Conservation (phyloP, 2,329 filamentous ascomycete species). For the Lojkania enalia region DNA sequence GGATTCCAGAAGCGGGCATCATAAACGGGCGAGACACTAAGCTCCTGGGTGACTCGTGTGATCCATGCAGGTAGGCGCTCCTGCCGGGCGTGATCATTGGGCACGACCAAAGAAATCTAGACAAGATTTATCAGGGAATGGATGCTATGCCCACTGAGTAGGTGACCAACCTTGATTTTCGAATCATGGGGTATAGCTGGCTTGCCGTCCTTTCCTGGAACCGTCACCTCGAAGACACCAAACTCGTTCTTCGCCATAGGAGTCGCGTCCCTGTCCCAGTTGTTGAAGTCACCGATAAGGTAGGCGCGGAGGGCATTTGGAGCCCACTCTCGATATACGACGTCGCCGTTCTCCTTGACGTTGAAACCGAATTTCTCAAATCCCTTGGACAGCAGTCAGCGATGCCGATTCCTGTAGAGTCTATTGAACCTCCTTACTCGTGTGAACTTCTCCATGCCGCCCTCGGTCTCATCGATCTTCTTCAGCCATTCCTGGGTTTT, state of each 20-base stretch:
- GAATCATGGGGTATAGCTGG: conserved; percentile 88
- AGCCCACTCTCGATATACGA: conserved; percentile 94
- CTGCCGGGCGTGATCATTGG: conserved; percentile 72
- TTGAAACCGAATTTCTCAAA: conserved; percentile 86
- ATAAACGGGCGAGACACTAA: conserved; percentile 86
- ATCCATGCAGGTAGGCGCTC: conserved; percentile 96
- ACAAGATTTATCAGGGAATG: background rate
- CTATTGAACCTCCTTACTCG: conserved; percentile 59
- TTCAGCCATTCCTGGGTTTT: conserved; percentile 87
- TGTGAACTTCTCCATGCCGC: conserved; percentile 89
- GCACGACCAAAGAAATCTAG: conserved; percentile 81
- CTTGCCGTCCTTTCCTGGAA: conserved; percentile 74
- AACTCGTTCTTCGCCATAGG: conserved; percentile 85
- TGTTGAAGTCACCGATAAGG: conserved; percentile 94
- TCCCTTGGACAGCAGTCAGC: conserved; percentile 60
- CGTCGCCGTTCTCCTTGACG: conserved; percentile 77
- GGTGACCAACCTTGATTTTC: conserved; percentile 78
- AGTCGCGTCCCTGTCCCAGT: conserved; percentile 81
- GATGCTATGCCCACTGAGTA: background rate
- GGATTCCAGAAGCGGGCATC: conserved; percentile 98
- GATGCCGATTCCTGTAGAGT: background rate
- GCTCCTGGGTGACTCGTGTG: conserved; percentile 92
- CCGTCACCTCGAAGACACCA: conserved; percentile 81
- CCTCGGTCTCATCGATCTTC: conserved; percentile 77
- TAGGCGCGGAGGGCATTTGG: conserved; percentile 84